Percentiles rank a stretch among this genome's conserved stretches.
Conservation (phyloP, 768 basidiomycete genomes). For the Amanita phalloides region DNA sequence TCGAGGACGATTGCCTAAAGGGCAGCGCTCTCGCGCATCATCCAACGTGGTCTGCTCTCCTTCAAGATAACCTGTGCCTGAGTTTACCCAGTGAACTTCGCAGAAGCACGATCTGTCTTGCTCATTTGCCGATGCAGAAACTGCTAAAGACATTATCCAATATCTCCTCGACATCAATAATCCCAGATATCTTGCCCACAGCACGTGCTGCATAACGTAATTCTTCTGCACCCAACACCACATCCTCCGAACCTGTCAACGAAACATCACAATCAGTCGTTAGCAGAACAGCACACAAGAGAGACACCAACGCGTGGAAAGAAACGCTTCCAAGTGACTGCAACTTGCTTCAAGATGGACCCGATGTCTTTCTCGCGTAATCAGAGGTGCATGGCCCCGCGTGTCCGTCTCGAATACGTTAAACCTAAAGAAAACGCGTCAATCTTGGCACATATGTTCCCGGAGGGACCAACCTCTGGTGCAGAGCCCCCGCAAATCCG, state of each 20-base stretch:
- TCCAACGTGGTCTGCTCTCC: too few species aligned
- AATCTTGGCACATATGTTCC: background rate
- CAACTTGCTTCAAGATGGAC: constrained; percentile 61
- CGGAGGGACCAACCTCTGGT: constrained; percentile 28
- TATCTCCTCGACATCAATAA: constrained; percentile 75
- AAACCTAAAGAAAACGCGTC: background rate
- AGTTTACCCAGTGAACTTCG: too few species aligned
- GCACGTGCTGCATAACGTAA: constrained; percentile 77
- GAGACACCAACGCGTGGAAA: constrained; percentile 27
- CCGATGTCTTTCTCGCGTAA: constrained; percentile 75
- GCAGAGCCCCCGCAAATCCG: constrained; percentile 42
- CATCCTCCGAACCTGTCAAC: constrained; percentile 44
- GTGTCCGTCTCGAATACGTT: constrained; percentile 19
- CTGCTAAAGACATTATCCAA: constrained; percentile 74
- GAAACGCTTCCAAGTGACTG: constrained; percentile 51
- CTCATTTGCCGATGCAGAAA: constrained; percentile 83
- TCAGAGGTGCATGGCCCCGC: constrained; percentile 39
- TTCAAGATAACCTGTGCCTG: too few species aligned
- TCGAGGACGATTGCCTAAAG: too few species aligned
- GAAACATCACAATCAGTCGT: background rate
- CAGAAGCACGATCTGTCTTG: constrained; percentile 3
- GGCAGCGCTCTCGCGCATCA: too few species aligned
- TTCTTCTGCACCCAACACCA: constrained; percentile 81
- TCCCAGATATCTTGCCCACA: constrained; percentile 76
- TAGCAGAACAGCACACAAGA: constrained; percentile 4